Evolutionary conservation across 306 rosid species (phyloP).

Genomic region (Cucurbita moschata): DNA sequence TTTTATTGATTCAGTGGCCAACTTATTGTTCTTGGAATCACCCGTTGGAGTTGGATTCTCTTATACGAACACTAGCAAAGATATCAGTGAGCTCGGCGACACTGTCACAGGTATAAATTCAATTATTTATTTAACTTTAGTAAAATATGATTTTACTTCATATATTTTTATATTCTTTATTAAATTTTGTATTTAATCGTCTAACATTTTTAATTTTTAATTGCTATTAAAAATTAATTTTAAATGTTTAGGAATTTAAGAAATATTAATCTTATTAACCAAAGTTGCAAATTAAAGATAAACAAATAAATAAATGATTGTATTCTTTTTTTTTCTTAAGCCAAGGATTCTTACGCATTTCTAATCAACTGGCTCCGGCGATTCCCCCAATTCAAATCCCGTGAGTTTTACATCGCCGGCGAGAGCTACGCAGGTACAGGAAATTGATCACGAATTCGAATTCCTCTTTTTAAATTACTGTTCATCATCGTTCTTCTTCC

Average conservation of each 20-base stretch:
- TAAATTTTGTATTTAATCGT: too few species aligned
- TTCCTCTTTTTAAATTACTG: neutral
- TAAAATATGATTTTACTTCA: too few species aligned
- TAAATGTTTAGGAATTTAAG: too few species aligned
- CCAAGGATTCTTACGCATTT: slow-evolving; percentile 58
- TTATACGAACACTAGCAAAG: slow-evolving; percentile 54
- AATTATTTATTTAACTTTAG: too few species aligned
- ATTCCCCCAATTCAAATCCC: slow-evolving; percentile 69
- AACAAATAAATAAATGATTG: too few species aligned
- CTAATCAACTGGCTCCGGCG: slow-evolving; percentile 56
- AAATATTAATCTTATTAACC: too few species aligned
- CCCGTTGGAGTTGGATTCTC: slow-evolving; percentile 89
- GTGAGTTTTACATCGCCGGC: slow-evolving; percentile 68
- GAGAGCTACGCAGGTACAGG: slow-evolving; percentile 83
- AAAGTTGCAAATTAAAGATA: too few species aligned
- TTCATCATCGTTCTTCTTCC: neutral
- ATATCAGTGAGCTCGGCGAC: slow-evolving; percentile 49
- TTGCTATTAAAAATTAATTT: too few species aligned
- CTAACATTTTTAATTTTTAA: too few species aligned
- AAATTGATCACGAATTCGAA: neutral
- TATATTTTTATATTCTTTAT: too few species aligned
- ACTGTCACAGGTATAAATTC: slow-evolving; percentile 31
- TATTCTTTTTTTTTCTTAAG: neutral
- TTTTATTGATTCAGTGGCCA: slow-evolving; percentile 35
- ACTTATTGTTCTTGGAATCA: slow-evolving; percentile 64